Evolutionary conservation across 257 asterid genomes (phyloP).

Genomic region (Solanum lycopersicoides): DNA sequence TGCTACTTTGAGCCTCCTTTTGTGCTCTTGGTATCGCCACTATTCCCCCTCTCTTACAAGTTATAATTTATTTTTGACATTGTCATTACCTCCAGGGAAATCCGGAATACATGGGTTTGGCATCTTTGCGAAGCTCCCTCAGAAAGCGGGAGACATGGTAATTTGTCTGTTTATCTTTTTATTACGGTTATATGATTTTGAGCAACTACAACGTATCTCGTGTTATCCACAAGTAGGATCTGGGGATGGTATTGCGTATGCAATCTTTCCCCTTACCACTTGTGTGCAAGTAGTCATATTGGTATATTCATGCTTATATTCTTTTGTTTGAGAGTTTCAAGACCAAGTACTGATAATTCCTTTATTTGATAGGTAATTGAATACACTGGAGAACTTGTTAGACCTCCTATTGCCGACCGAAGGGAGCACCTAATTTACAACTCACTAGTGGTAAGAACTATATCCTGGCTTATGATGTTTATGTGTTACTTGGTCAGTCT

Average conservation of each 20-base stretch:
- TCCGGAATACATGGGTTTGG: constrained; percentile 97
- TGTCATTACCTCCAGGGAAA: constrained; percentile 55
- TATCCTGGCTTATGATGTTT: constrained; percentile 2
- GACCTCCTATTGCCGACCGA: constrained; percentile 89
- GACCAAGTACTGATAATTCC: constrained; percentile 4
- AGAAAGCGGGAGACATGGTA: constrained; percentile 98
- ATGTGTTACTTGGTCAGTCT: background rate
- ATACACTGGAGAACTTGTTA: constrained; percentile 88
- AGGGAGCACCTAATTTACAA: constrained; percentile 86
- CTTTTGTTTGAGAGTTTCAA: background rate
- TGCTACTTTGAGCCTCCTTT: background rate
- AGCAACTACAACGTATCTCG: background rate
- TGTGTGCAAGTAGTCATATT: background rate
- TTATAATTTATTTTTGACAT: constrained; percentile 4
- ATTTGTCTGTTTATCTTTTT: background rate
- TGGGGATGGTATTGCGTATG: background rate
- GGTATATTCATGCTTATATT: constrained; percentile 1
- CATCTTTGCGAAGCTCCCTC: constrained; percentile 72
- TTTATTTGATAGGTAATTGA: constrained; percentile 63
- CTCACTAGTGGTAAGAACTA: constrained; percentile 78
- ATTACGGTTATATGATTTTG: constrained; percentile 6
- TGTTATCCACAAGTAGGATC: background rate
- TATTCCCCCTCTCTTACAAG: background rate
- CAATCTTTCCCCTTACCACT: background rate
- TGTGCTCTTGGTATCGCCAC: background rate